These are phyloP conservation scores for Talaromyces sp. DNA, from an alignment of 2,329 filamentous ascomycete species.

Conservation along the genomic window DNA sequence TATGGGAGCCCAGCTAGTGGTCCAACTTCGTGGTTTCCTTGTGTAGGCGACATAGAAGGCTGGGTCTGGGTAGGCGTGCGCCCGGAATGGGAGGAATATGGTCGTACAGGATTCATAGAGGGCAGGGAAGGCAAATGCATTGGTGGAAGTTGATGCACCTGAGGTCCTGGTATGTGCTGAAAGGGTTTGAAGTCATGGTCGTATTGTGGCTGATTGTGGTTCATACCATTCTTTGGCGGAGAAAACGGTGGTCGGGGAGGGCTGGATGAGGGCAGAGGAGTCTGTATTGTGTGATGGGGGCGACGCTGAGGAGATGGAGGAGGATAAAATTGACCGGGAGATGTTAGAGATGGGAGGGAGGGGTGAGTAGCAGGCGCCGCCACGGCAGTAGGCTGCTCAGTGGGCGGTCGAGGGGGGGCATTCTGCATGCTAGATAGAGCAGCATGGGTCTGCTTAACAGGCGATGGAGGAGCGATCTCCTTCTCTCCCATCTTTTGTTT, in stretches of 20 bases:
- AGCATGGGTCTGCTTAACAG: conserved; percentile 28
- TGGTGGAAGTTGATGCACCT: conserved; percentile 33
- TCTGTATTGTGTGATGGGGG: conserved; percentile 24
- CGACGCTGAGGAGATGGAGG: conserved; percentile 36
- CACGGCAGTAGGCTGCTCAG: conserved; percentile 9
- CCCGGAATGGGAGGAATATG: conserved; percentile 46
- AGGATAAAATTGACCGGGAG: conserved; percentile 19
- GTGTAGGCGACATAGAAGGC: conserved; percentile 52
- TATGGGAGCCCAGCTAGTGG: conserved; percentile 48
- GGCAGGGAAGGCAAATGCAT: conserved; percentile 33
- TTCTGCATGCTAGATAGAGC: conserved; percentile 24
- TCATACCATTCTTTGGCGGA: conserved; percentile 37
- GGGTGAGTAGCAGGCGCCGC: conserved; percentile 8
- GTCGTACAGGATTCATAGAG: conserved; percentile 40
- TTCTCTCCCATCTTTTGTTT: conserved; percentile 25
- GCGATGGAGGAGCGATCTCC: conserved; percentile 21
- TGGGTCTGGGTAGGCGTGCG: conserved; percentile 46
- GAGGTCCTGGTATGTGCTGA: conserved; percentile 29
- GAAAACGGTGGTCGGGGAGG: conserved; percentile 37
- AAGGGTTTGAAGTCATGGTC: conserved; percentile 3
- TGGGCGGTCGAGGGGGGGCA: conserved; percentile 17
- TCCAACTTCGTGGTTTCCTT: conserved; percentile 53
- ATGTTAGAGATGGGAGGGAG: conserved; percentile 11
- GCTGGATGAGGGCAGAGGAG: conserved; percentile 25
- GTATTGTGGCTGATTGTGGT: conserved; percentile 27